Conservation (phyloP, 257 asterid genomes). For the Ligustrum vulgare region DNA sequence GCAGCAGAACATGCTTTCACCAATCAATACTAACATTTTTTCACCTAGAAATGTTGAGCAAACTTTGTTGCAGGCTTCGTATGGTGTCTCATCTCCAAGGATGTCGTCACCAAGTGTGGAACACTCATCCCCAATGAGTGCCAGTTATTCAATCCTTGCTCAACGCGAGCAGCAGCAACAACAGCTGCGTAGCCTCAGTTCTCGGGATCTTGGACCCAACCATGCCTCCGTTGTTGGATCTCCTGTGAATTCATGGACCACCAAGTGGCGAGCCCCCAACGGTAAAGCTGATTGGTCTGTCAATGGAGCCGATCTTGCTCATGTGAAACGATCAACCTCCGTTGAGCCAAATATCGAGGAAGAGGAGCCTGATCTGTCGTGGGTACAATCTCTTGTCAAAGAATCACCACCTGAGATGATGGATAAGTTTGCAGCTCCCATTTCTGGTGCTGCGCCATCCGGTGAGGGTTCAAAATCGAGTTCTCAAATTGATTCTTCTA, state of each 20-base stretch:
- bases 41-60: slow-evolving; percentile 75
- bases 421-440: slow-evolving; percentile 53
- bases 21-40: slow-evolving; percentile 63
- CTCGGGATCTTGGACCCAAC: slow-evolving; percentile 64
- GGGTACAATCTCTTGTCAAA: slow-evolving; percentile 97
- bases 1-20: slow-evolving; percentile 70
- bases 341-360: slow-evolving; percentile 39
- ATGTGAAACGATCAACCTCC: slow-evolving; percentile 40
- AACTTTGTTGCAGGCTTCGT: slow-evolving; percentile 73
- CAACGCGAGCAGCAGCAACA: slow-evolving; percentile 75
- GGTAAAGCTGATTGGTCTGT: slow-evolving; percentile 77
- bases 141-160: slow-evolving; percentile 53
- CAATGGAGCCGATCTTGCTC: slow-evolving; percentile 50
- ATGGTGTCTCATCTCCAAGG: slow-evolving; percentile 74
- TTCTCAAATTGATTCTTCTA: slow-evolving; percentile 48
- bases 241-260: slow-evolving; percentile 54
- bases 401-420: slow-evolving; percentile 94
- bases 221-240: slow-evolving; percentile 47
- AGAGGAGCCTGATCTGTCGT: slow-evolving; percentile 86
- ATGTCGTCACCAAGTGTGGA: slow-evolving; percentile 84
- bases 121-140: slow-evolving; percentile 70
- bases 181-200: slow-evolving; percentile 61
- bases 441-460: slow-evolving; percentile 61
- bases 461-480: slow-evolving; percentile 73
- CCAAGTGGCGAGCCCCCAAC: slow-evolving; percentile 53